Evolutionary conservation across 225 moss, liverwort and hornwort genomes (phyloP).

Genomic region (Climacium dendroides): DNA sequence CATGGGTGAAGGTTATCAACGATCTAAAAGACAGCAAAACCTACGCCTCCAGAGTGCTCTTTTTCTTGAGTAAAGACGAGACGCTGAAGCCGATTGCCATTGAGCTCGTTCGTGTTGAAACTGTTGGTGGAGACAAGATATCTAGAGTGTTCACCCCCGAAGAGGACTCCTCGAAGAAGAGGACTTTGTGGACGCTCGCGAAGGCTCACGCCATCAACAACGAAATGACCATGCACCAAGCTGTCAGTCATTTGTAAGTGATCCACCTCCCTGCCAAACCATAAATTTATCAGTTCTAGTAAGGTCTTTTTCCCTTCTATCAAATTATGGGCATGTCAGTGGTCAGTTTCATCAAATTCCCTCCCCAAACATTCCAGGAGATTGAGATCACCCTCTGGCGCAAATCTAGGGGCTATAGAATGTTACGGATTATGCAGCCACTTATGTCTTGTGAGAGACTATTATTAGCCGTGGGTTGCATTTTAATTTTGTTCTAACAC

Average conservation of each 20-base stretch:
- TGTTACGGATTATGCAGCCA: neutral
- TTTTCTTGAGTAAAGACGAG: slow-evolving; percentile 27
- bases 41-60: slow-evolving; percentile 39
- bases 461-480: neutral
- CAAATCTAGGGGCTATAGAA: neutral
- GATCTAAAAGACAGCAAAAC: neutral
- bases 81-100: slow-evolving; percentile 46
- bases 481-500: neutral
- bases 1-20: slow-evolving; percentile 40
- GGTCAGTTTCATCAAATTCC: neutral
- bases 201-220: slow-evolving; percentile 42
- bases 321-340: neutral
- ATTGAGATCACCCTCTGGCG: neutral
- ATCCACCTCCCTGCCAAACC: neutral
- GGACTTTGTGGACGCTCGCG: slow-evolving; percentile 19
- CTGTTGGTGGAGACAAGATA: neutral
- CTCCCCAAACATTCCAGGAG: neutral
- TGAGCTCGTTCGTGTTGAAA: slow-evolving; percentile 32
- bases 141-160: slow-evolving; percentile 10
- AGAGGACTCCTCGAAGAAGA: neutral
- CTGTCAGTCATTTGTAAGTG: slow-evolving; percentile 40
- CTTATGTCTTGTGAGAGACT: neutral
- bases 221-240: slow-evolving; percentile 28
- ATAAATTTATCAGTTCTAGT: neutral
- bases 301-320: neutral